A percentile compares a stretch with the other conserved stretches of the same genome.
Evolutionary conservation across 805 yeast species (phyloP).

Genomic region (Yamadazyma olivae): DNA sequence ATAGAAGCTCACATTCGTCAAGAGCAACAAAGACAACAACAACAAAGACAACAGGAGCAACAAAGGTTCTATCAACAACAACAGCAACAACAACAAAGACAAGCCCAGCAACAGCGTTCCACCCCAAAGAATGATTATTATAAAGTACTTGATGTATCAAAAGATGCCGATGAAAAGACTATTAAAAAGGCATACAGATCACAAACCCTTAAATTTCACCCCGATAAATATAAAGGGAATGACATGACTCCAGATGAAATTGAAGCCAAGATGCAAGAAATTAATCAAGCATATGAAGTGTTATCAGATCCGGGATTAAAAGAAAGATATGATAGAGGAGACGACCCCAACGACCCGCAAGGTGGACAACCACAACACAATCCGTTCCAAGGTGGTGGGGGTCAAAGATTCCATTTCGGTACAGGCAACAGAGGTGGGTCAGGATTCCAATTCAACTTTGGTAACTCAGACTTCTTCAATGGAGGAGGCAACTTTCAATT

Average conservation of each 20-base stretch:
- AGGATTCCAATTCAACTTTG: conserved; percentile 14
- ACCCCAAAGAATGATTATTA: conserved; percentile 66
- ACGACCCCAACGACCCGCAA: conserved; percentile 45
- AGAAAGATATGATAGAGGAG: conserved; percentile 64
- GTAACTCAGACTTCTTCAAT: conserved; percentile 3
- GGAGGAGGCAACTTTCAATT: conserved; percentile 2
- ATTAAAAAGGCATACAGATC: conserved; percentile 80
- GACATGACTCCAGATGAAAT: conserved; percentile 65
- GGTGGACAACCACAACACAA: conserved; percentile 13
- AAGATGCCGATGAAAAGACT: conserved; percentile 65
- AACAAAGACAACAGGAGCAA: conserved; percentile 35
- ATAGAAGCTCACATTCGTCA: conserved; percentile 27
- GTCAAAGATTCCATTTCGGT: conserved; percentile 7
- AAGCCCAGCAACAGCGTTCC: conserved; percentile 17
- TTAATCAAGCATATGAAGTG: conserved; percentile 90
- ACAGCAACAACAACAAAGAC: conserved; percentile 36
- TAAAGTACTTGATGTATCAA: conserved; percentile 65
- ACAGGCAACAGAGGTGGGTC: conserved; percentile 12
- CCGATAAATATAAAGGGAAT: conserved; percentile 78
- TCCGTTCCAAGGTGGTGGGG: conserved; percentile 14
- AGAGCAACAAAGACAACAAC: conserved; percentile 31
- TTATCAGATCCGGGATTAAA: conserved; percentile 64
- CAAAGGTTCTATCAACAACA: conserved; percentile 46
- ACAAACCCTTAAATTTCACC: conserved; percentile 79
- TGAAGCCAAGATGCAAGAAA: conserved; percentile 84